A percentile compares a stretch with the other conserved stretches of the same genome.
These are phyloP conservation scores for Citrullus amarus DNA, from an alignment of 306 rosid species.

Conservation along the genomic window DNA sequence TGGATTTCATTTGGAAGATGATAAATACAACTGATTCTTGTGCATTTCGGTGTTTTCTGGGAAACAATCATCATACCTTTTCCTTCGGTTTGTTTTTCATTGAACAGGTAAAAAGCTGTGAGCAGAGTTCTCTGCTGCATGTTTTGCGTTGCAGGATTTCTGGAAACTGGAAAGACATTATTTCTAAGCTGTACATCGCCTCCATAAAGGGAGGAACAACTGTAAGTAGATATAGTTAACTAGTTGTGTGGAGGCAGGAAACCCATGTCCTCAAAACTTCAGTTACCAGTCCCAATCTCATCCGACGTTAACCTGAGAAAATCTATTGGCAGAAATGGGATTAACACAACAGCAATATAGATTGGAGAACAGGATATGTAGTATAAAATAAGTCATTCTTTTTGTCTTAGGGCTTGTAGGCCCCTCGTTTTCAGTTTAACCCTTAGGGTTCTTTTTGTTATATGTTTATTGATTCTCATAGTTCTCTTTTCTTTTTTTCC, in stretches of 20 bases:
- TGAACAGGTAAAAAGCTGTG: conserved; percentile 1
- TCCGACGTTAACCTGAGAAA: not conserved
- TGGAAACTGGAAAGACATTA: not conserved
- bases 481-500: not conserved
- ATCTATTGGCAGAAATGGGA: not conserved
- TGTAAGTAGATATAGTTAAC: conserved; percentile 4
- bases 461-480: not conserved
- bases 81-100: not conserved
- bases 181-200: conserved; percentile 1
- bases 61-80: not conserved
- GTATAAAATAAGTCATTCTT: not conserved
- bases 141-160: not conserved
- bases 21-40: not conserved
- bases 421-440: not conserved
- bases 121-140: not conserved
- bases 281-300: not conserved
- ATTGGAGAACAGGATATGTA: conserved; percentile 1
- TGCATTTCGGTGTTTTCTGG: not conserved
- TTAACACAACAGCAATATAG: conserved; percentile 1
- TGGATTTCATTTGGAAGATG: not conserved
- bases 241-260: conserved; percentile 1
- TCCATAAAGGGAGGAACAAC: not conserved
- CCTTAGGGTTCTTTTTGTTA: conserved; percentile 2
- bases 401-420: not conserved
- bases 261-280: not conserved